Evolutionary conservation across 164 flowering plant species (phyloP).

Genomic region (Stephania cephalantha): DNA sequence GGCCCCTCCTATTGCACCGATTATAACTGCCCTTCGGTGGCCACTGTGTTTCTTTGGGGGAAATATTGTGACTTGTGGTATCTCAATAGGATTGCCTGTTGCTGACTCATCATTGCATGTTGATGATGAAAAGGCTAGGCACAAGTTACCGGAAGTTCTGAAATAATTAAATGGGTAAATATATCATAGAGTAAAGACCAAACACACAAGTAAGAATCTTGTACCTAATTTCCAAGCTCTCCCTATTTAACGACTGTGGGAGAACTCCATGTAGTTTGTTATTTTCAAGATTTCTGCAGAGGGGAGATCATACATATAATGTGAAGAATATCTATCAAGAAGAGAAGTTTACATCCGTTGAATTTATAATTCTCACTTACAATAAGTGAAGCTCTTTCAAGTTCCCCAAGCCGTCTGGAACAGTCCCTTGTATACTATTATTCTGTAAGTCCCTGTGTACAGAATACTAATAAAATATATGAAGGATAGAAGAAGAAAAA

Average conservation of each 20-base stretch:
- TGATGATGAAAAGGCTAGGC: constrained; percentile 57
- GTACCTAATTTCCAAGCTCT: constrained; percentile 63
- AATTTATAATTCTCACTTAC: constrained; percentile 36
- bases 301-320: constrained; percentile 2
- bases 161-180: constrained; percentile 19
- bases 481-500: background rate
- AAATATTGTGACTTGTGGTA: constrained; percentile 62
- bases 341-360: background rate
- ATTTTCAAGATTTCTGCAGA: constrained; percentile 70
- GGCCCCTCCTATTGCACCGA: constrained; percentile 44
- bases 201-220: background rate
- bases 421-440: constrained; percentile 58
- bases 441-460: constrained; percentile 69
- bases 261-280: constrained; percentile 65
- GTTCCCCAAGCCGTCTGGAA: constrained; percentile 73
- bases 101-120: constrained; percentile 38
- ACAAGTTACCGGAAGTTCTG: constrained; percentile 80
- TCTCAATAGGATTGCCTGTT: constrained; percentile 40
- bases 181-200: background rate
- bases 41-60: constrained; percentile 29
- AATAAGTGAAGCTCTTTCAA: constrained; percentile 53
- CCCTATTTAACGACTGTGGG: constrained; percentile 61
- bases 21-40: constrained; percentile 33
- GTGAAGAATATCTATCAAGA: background rate
- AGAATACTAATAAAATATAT: background rate